Evolutionary conservation across 768 basidiomycete genomes (phyloP).

Genomic region (Lactifluus piperatus): DNA sequence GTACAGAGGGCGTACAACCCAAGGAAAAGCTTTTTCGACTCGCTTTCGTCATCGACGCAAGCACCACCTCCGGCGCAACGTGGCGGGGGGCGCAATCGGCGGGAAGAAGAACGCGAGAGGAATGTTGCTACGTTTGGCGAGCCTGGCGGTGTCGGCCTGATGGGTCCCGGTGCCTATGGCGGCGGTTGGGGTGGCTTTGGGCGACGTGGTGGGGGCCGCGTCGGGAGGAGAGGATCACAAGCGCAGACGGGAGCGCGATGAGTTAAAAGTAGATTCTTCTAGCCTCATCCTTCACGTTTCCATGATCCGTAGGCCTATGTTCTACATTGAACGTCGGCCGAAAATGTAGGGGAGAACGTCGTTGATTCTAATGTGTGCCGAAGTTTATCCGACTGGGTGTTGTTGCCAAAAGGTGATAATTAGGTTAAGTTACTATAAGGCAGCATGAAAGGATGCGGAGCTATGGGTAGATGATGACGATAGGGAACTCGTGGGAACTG

Average conservation of each 20-base stretch:
- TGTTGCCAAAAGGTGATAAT: neutral
- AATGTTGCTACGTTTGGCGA: slow-evolving; percentile 86
- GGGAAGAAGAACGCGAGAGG: slow-evolving; percentile 77
- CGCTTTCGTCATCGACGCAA: slow-evolving; percentile 43
- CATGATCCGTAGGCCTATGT: neutral
- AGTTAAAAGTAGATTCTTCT: neutral
- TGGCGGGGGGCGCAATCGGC: slow-evolving; percentile 52
- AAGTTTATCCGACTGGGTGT: neutral
- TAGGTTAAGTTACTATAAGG: too few relatives aligned
- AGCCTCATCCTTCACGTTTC: neutral
- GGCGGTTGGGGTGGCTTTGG: slow-evolving; percentile 70
- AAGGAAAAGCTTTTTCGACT: slow-evolving; percentile 75
- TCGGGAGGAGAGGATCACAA: slow-evolving; percentile 30
- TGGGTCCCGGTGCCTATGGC: slow-evolving; percentile 76
- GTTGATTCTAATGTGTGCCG: neutral
- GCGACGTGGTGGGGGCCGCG: slow-evolving; percentile 37
- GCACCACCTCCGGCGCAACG: slow-evolving; percentile 27
- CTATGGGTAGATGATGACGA: neutral
- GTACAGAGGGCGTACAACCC: slow-evolving; percentile 55
- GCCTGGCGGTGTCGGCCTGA: slow-evolving; percentile 65
- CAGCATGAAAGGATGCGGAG: neutral
- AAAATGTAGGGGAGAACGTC: neutral
- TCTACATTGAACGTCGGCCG: neutral
- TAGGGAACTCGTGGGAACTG: neutral
- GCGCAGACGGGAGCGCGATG: slow-evolving; percentile 18